Percentiles rank a stretch among this genome's conserved stretches.
These are phyloP conservation scores for Sophora flavescens DNA, from an alignment of 306 rosid species.

Conservation along the genomic window DNA sequence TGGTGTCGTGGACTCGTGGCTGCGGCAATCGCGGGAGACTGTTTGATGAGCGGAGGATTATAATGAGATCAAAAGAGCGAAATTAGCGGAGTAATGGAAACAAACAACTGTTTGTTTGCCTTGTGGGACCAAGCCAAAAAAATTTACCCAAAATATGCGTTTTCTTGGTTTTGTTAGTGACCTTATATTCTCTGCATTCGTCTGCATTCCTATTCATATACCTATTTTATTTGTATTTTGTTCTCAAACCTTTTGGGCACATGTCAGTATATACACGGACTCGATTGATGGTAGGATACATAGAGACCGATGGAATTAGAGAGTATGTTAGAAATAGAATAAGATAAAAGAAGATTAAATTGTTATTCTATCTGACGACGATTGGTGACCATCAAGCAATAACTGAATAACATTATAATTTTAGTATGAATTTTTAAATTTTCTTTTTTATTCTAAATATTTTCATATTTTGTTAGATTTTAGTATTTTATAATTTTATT, in stretches of 20 bases:
- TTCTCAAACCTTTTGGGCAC: not conserved
- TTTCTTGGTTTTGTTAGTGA: not conserved
- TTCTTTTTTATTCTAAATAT: no score
- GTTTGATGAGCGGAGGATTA: not conserved
- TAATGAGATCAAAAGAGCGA: not conserved
- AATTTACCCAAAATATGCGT: not conserved
- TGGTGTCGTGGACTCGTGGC: not conserved
- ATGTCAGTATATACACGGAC: no score
- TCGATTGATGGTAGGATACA: no score
- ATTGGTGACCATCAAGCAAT: no score
- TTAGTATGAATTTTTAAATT: no score
- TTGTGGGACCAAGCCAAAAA: constrained; percentile 28
- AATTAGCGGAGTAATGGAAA: not conserved
- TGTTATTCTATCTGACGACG: no score
- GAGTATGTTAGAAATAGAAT: no score
- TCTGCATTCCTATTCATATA: constrained; percentile 39
- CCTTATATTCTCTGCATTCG: constrained; percentile 54
- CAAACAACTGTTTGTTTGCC: not conserved
- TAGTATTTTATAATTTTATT: no score
- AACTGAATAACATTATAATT: no score
- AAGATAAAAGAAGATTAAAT: no score
- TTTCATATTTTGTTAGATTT: no score
- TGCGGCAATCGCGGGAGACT: constrained; percentile 42
- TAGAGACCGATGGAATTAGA: no score
- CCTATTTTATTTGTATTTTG: not conserved